Evolutionary conservation across 164 flowering plant genomes (phyloP).

Genomic region (Magnolia kwangsiensis): DNA sequence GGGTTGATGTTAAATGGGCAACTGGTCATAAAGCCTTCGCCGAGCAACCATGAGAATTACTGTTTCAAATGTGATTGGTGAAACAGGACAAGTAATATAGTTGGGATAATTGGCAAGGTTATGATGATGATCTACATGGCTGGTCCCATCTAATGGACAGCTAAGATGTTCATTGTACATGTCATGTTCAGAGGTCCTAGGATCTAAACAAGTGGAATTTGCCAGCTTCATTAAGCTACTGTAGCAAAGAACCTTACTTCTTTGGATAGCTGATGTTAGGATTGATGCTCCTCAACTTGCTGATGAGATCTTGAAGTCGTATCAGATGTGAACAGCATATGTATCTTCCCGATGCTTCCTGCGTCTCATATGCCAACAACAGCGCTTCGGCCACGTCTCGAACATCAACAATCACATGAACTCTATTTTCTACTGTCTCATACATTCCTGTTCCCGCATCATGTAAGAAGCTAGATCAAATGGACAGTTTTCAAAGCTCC

Average conservation of each 20-base stretch:
- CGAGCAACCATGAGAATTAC: too few species aligned
- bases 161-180: background rate
- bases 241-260: background rate
- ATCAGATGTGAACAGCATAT: slow-evolving; percentile 9
- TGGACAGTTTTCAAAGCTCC: background rate
- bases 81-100: too few species aligned
- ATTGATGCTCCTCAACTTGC: slow-evolving; percentile 16
- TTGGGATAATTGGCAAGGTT: too few species aligned
- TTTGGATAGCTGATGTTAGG: slow-evolving; percentile 17
- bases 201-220: too few species aligned
- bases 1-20: too few species aligned
- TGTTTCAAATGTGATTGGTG: too few species aligned
- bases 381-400: slow-evolving; percentile 52
- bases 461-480: background rate
- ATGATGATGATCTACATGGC: too few species aligned
- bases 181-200: too few species aligned
- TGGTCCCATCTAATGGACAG: too few species aligned
- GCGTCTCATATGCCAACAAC: slow-evolving; percentile 33
- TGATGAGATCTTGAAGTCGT: background rate
- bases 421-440: slow-evolving; percentile 23
- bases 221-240: background rate
- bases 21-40: too few species aligned
- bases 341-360: slow-evolving; percentile 41
- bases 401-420: slow-evolving; percentile 34
- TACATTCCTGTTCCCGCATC: slow-evolving; percentile 28